Evolutionary conservation across 805 yeast genomes (phyloP), one percentile per base, ranked within the genome.

Genomic region (Huiozyma sinensis): DNA sequence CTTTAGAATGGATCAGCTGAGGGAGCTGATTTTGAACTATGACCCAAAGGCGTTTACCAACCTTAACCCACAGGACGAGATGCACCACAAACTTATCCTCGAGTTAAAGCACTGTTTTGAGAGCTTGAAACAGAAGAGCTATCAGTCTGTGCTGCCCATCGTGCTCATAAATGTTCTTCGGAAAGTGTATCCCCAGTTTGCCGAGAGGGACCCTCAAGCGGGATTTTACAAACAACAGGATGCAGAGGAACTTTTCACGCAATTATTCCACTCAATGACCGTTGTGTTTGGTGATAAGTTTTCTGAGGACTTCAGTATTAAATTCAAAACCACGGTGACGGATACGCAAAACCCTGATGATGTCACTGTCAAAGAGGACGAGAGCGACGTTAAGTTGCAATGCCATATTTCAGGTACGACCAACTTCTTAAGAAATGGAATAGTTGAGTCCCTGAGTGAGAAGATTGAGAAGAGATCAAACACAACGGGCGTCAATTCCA

Each of bases 201-300:
- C 83, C 37, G 97, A 90, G 60, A 76, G 78, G 47, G 82, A 77
- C 48, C 66, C 68, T 29, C 68, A 70, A 41, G 65, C 69, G 37
- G 97, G 97, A 1, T 66, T 73, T 45, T 83, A 75, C 59, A 88
- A 86, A 64, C 98, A 92, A 67, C 99, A 92, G 66, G 99, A 92
- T 68, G 98, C 98, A 0, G 99, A 92, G 67, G 99, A 92, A 62
- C 83, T 90, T 12, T 88, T 79, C 66, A 81, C 96, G 6, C 90
- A 83, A 61, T 72, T 92, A 41, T 65, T 89, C 49, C 66, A 69
- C 33, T 65, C 72, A 31, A 62, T 86, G 47, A 62, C 72, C 33
- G 56, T 63, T 24, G 72, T 70, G 9, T 54, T 61, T 46, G 73
- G 75, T 28, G 72, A 76, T 17, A 64, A 62, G 13, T 67, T 73